phyloP scores from a whole-genome alignment of 2,329 filamentous ascomycete species.

The Paraphoma sp. region DNA sequence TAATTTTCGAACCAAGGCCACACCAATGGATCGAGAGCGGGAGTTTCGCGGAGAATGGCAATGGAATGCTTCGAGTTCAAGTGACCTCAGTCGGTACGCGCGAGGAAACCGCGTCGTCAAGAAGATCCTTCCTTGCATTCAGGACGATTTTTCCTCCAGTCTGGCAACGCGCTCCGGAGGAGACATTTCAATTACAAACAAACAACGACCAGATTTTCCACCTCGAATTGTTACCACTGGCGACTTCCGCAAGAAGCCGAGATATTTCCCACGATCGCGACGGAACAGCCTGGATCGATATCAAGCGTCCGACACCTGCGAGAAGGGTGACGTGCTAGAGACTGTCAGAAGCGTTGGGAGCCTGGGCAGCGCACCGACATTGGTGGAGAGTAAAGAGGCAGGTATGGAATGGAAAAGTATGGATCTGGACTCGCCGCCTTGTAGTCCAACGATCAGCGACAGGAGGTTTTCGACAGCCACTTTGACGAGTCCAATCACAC shows the following conservation, averaged over 20 bases:
- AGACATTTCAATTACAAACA: slow-evolving; percentile 6
- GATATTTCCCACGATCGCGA: slow-evolving; percentile 34
- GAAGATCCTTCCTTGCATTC: slow-evolving; percentile 45
- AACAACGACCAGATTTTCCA: slow-evolving; percentile 27
- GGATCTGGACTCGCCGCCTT: slow-evolving; percentile 27
- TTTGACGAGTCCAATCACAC: slow-evolving; percentile 35
- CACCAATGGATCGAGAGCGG: slow-evolving; percentile 33
- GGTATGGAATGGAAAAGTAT: slow-evolving; percentile 30
- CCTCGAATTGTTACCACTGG: slow-evolving; percentile 23
- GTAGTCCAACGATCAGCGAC: slow-evolving; percentile 19
- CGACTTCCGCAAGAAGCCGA: slow-evolving; percentile 32
- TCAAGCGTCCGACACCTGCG: slow-evolving; percentile 31
- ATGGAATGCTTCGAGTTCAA: slow-evolving; percentile 37
- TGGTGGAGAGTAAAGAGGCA: slow-evolving; percentile 35
- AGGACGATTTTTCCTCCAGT: slow-evolving; percentile 44
- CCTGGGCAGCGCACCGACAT: slow-evolving; percentile 40
- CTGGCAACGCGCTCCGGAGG: slow-evolving; percentile 32
- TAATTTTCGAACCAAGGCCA: slow-evolving; percentile 44
- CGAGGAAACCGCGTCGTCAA: slow-evolving; percentile 31
- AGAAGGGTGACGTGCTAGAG: slow-evolving; percentile 43
- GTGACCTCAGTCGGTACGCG: slow-evolving; percentile 30
- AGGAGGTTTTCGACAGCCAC: slow-evolving; percentile 34
- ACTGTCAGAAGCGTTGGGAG: slow-evolving; percentile 43
- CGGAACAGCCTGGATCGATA: slow-evolving; percentile 39
- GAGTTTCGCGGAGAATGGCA: slow-evolving; percentile 38